Evolutionary conservation across 202 grass and related monocot genomes (phyloP), one percentile per base, ranked within the genome.

Genomic region (Zizania palustris): DNA sequence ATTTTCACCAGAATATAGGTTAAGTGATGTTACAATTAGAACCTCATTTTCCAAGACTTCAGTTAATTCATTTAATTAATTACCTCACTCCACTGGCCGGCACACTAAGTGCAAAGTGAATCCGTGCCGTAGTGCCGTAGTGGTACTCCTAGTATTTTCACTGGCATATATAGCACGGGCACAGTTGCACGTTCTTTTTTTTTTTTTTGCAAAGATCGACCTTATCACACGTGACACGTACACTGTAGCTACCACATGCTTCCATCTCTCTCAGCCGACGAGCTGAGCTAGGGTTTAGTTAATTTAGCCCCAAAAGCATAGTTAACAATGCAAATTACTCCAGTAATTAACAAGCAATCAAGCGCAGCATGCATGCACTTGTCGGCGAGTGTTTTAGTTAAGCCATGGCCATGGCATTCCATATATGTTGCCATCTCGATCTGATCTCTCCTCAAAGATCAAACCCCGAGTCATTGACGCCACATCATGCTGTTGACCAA

Each of bases 211-310:
- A 16, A 55, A 19, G 5, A 55, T n/a, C 51, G 5, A 55, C 51
- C 51, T 55, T 55, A 55, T 16, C 51, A 55, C 51, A 55, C 51
- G 51, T 55, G 51, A 55, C 51, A 55, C n/a, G 19, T 55, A 51
- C 4, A 28, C 28, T 28, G 28, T 51, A 55, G 51, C 51, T 19
- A 8, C 6, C 51, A 55, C n/a, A 20, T 55, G 7, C 6, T 55
- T 55, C 19, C 19, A 3, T 55, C 51, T 55, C 51, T 55, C 19
- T 19, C 7, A 54, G n/a, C 51, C n/a, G 19, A 53, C 15, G 9
- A 54, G n/a, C n/a, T n/a, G n/a, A n/a, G n/a, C n/a, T n/a, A n/a
- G 5, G 51, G 11, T 54, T 54, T n/a, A n/a, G n/a, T n/a, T n/a
- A n/a, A n/a, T n/a, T n/a, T 54, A 19, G n/a, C n/a, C 14, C 2